Base-by-base conservation (phyloP, 2,329 filamentous ascomycete genomes). In the Epichloe baconii region DNA sequence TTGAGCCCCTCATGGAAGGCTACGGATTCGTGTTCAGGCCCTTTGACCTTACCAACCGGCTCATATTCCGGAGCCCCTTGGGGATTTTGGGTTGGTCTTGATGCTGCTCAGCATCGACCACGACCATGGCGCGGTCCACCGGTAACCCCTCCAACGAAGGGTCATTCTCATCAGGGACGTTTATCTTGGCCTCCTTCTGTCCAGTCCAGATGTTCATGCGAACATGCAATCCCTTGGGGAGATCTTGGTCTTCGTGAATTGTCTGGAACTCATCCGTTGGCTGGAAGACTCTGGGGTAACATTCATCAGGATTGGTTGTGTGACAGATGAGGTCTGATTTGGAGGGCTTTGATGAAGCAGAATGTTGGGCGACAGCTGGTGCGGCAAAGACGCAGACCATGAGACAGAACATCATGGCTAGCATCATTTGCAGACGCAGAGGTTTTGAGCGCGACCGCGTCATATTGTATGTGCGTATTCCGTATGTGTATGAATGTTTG, bases 221-320 rank as follows among this genome's bases (percentile, higher is more conserved):
- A 48, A 86, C 74, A 61, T 86, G 83, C 4, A 86, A 72, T 5
- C 83, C 83, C 0, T 72, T 66, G 1, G 83, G 82, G 3, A 86
- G 61, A 38, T 83, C 76, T 62, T 86, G 83, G 57, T 83, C 83
- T 37, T 79, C 73, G 53, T 73, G 78, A 41, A 86, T 72, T 7
- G 66, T 60, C 62, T 84, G 80, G 56, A 86, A 86, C 52, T 83
- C 74, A 46, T 81, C 67, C 1, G 82, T 86, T 1, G 83, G 71
- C 51, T 76, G 70, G 54, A 86, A 86, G 2, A 82, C 55, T 46
- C 73, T 75, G 1, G 82, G 80, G 57, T 86, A 86, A 64, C 83
- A 86, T 52, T 84, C 81, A 44, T 72, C 65, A 0, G 72, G 68
- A 57, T 82, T 72, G 46, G 73, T 68, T 42, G 77, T 79, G 62